A percentile compares a stretch with the other conserved stretches of the same genome.
These are phyloP conservation scores for Penicillium paxilli DNA, from an alignment of 495 filamentous ascomycete genomes.

Conservation along the genomic window DNA sequence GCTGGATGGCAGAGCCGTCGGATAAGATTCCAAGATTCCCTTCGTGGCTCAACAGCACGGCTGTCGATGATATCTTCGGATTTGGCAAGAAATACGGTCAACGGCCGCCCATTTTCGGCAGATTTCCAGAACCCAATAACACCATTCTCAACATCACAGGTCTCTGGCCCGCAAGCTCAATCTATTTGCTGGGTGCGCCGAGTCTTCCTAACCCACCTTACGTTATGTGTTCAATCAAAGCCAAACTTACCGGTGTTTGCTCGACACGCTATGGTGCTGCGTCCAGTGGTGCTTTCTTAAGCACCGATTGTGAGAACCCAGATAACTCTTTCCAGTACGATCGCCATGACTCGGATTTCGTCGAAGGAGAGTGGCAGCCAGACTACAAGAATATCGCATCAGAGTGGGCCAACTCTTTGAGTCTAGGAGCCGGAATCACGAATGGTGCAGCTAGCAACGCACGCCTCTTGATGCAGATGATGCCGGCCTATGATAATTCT, in stretches of 20 bases:
- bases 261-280: conserved; percentile 61
- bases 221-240: conserved; percentile 63
- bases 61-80: conserved; percentile 67
- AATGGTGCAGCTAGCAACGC: conserved; percentile 61
- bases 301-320: conserved; percentile 57
- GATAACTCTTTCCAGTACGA: conserved; percentile 52
- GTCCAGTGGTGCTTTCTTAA: conserved; percentile 53
- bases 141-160: conserved; percentile 59
- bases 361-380: conserved; percentile 22
- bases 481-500: conserved; percentile 21
- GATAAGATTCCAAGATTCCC: conserved; percentile 24
- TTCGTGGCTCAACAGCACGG: conserved; percentile 55
- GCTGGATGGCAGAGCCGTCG: conserved; percentile 20
- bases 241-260: conserved; percentile 58
- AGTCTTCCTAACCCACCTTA: conserved; percentile 37
- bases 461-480: conserved; percentile 60
- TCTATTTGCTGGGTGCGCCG: conserved; percentile 65
- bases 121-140: conserved; percentile 60
- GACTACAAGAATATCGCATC: conserved; percentile 63
- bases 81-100: conserved; percentile 54
- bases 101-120: conserved; percentile 64
- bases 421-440: conserved; percentile 59
- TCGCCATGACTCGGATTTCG: conserved; percentile 33
- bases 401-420: conserved; percentile 56
- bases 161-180: conserved; percentile 40